phyloP scores from a whole-genome alignment of 2,329 filamentous ascomycete species.

The Shiraia bambusicola region DNA sequence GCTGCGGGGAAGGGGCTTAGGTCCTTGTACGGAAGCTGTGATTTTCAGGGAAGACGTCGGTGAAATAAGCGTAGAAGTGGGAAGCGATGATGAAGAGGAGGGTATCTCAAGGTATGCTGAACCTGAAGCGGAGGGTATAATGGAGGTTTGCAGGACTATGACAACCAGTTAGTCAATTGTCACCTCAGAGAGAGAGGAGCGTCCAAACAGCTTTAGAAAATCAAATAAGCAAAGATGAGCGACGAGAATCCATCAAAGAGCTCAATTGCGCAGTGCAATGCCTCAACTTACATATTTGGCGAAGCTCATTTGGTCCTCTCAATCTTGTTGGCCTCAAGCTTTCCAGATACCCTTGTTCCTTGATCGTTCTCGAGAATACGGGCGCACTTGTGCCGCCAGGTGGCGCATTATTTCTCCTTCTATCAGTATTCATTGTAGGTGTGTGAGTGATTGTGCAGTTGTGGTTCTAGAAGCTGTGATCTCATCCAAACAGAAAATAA shows the following conservation, averaged over 20 bases:
- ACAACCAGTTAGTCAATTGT: constrained; percentile 13
- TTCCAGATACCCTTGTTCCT: constrained; percentile 50
- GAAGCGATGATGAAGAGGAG: constrained; percentile 46
- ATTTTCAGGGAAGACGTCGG: constrained; percentile 76
- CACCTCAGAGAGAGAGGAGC: not conserved
- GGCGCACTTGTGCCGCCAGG: constrained; percentile 74
- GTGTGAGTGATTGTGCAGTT: constrained; percentile 8
- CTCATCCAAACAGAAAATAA: constrained; percentile 16
- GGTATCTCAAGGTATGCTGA: constrained; percentile 78
- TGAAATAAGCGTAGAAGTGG: constrained; percentile 51
- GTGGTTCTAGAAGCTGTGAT: constrained; percentile 9
- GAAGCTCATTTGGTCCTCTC: constrained; percentile 68
- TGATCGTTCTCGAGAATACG: constrained; percentile 60
- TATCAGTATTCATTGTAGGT: constrained; percentile 55
- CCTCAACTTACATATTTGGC: constrained; percentile 76
- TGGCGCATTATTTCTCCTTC: constrained; percentile 88
- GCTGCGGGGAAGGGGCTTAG: constrained; percentile 83
- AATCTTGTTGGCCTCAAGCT: constrained; percentile 55
- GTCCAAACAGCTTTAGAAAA: not conserved
- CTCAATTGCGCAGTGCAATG: not conserved
- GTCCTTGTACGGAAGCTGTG: constrained; percentile 89
- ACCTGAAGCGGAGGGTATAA: constrained; percentile 90
- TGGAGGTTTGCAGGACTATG: constrained; percentile 82
- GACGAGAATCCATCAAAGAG: not conserved
- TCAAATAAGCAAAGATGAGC: not conserved